Evolutionary conservation across 805 yeast genomes (phyloP).

Genomic region (Candida dajiaensis): DNA sequence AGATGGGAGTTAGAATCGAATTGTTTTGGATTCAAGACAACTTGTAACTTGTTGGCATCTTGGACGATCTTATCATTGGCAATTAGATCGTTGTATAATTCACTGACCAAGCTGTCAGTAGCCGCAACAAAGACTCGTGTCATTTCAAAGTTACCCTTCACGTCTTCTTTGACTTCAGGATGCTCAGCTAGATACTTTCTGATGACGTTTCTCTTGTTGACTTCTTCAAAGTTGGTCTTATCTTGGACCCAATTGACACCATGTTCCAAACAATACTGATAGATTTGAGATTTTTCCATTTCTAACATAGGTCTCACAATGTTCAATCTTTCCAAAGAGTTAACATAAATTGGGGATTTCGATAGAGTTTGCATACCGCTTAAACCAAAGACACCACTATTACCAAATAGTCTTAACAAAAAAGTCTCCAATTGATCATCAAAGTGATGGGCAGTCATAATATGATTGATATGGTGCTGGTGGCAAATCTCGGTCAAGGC

Average conservation of each 20-base stretch:
- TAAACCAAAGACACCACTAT: slow-evolving; percentile 51
- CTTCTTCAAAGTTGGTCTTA: slow-evolving; percentile 42
- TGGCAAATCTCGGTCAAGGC: slow-evolving; percentile 38
- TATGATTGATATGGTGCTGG: slow-evolving; percentile 24
- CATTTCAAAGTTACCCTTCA: slow-evolving; percentile 9
- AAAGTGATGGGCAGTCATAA: slow-evolving; percentile 61
- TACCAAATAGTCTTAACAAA: slow-evolving; percentile 42
- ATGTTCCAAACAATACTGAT: slow-evolving; percentile 36
- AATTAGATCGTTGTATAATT: slow-evolving; percentile 1
- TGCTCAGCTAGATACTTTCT: slow-evolving; percentile 29
- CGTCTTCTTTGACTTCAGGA: slow-evolving; percentile 10
- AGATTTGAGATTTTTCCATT: slow-evolving; percentile 38
- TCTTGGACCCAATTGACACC: slow-evolving; percentile 66
- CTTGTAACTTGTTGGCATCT: slow-evolving; percentile 5
- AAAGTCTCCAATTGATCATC: slow-evolving; percentile 75
- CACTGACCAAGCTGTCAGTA: slow-evolving; percentile 14
- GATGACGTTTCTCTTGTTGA: slow-evolving; percentile 54
- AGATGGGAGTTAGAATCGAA: slow-evolving; percentile 13
- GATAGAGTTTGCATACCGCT: slow-evolving; percentile 40
- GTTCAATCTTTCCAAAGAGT: slow-evolving; percentile 15
- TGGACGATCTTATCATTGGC: neutral
- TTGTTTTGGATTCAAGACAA: slow-evolving; percentile 16
- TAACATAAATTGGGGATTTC: slow-evolving; percentile 13
- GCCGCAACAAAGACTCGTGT: slow-evolving; percentile 17
- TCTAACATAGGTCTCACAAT: slow-evolving; percentile 49